Percentiles rank a stretch among this genome's conserved stretches.
Conservation (phyloP, 108 stramenopile genomes). For the Aureococcus anophagefferens region DNA sequence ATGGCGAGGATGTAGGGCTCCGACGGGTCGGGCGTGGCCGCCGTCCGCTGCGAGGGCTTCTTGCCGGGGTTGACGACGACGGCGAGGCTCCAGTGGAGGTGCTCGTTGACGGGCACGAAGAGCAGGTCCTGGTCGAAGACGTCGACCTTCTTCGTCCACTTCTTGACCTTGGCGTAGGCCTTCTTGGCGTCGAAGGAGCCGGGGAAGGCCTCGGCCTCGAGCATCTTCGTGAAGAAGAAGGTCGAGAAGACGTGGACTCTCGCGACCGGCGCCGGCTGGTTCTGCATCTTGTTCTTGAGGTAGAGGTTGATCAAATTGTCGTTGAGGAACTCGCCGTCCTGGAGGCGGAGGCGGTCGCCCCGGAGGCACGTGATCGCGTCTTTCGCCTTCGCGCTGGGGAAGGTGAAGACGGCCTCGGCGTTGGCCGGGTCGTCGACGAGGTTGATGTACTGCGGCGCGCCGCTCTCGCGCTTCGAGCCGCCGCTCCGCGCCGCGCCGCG, state of each 20-base stretch:
- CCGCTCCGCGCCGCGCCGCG: no score
- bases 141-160: constrained; percentile 51
- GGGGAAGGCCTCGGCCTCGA: neutral
- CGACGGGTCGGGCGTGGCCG: neutral
- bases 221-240: neutral
- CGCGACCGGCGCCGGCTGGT: neutral
- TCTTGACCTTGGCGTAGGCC: constrained; percentile 23
- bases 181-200: no score
- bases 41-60: no score
- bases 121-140: constrained; percentile 76
- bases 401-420: neutral
- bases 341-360: constrained; percentile 50
- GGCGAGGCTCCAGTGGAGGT: constrained; percentile 87
- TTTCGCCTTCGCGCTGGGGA: neutral
- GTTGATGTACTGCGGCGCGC: no score
- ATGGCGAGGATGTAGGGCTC: constrained; percentile 56
- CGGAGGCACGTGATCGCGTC: constrained; percentile 45
- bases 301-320: constrained; percentile 77
- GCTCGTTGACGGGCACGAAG: constrained; percentile 83
- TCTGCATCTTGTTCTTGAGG: neutral
- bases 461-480: no score
- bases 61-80: constrained; percentile 83
- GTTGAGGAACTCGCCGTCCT: constrained; percentile 63
- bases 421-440: no score
- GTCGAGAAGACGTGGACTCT: neutral